phyloP scores from a whole-genome alignment of 805 yeast genomes.

The Hanseniaspora mollemarum region DNA sequence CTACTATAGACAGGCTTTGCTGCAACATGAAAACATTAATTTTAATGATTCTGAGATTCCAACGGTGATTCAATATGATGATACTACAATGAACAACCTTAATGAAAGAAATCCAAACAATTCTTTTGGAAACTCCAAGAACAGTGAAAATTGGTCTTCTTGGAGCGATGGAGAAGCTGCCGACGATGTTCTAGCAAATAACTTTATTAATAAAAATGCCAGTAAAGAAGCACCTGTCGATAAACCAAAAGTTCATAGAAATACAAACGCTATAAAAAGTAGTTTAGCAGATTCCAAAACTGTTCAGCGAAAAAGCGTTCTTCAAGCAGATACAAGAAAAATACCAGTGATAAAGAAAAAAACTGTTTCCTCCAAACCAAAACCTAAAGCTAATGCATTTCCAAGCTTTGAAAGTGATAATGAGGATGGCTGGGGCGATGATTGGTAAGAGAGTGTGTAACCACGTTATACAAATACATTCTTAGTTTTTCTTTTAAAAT shows the following conservation, averaged over 20 bases:
- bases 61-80: slow-evolving; percentile 2
- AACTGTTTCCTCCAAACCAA: no score
- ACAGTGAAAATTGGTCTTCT: background rate
- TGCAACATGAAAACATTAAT: background rate
- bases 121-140: background rate
- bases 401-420: slow-evolving; percentile 6
- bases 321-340: no score
- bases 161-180: slow-evolving; percentile 17
- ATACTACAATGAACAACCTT: background rate
- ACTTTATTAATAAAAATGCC: slow-evolving; percentile 2
- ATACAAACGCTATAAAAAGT: no score
- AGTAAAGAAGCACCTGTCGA: slow-evolving; percentile 19
- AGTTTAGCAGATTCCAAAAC: no score
- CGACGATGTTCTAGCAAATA: slow-evolving; percentile 16
- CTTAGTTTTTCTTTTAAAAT: background rate
- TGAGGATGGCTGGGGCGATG: slow-evolving; percentile 25
- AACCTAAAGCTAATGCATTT: slow-evolving; percentile 12
- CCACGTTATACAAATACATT: background rate
- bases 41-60: background rate
- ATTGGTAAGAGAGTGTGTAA: slow-evolving; percentile 19
- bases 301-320: no score
- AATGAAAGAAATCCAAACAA: background rate
- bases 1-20: background rate
- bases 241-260: no score
- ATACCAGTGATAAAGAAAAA: no score